Evolutionary conservation across 2,329 filamentous ascomycete genomes (phyloP).

Genomic region (Grosmannia serpens): DNA sequence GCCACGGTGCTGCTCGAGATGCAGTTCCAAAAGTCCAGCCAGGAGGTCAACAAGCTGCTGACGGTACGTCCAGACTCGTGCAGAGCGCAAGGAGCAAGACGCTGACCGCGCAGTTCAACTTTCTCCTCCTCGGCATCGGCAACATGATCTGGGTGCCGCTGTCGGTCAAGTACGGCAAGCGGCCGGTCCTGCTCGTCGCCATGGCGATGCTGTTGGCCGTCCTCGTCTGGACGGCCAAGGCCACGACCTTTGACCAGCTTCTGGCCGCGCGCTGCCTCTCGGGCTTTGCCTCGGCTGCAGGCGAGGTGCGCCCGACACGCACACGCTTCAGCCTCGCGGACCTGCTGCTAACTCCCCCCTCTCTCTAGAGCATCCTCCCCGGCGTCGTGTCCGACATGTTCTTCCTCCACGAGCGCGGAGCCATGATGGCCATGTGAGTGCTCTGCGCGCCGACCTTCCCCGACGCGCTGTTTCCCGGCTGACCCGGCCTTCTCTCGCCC

Average conservation of each 20-base stretch:
- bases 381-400: constrained; percentile 8
- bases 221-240: constrained; percentile 20
- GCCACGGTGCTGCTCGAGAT: constrained; percentile 3
- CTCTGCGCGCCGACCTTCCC: neutral
- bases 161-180: constrained; percentile 22
- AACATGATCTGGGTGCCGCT: constrained; percentile 25
- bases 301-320: constrained; percentile 1
- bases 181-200: constrained; percentile 20
- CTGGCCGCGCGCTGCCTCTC: constrained; percentile 21
- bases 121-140: constrained; percentile 14
- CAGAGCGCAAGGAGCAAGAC: neutral
- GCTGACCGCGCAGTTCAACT: constrained; percentile 5
- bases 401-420: constrained; percentile 8
- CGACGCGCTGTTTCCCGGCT: too few species aligned
- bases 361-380: constrained; percentile 6
- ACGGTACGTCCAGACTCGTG: neutral
- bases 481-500: neutral
- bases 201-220: constrained; percentile 19
- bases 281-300: constrained; percentile 15
- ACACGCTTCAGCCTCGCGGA: neutral
- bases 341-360: neutral
- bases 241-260: constrained; percentile 19
- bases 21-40: neutral
- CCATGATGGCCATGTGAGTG: constrained; percentile 7
- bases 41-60: neutral